phyloP scores from a whole-genome alignment of 306 rosid species.

The Cucurbita argyrosperma region DNA sequence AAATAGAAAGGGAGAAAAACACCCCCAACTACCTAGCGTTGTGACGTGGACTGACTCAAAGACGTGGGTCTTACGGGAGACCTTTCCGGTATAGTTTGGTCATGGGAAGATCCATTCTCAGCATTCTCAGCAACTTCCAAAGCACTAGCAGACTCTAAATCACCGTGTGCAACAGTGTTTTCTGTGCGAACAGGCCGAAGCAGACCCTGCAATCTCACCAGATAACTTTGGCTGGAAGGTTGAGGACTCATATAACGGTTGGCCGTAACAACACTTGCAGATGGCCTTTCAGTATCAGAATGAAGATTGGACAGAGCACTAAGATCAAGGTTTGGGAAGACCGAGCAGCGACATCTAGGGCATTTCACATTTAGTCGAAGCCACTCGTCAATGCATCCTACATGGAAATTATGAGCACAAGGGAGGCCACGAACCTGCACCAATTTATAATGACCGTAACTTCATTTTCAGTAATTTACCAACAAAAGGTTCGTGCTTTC shows the following conservation, averaged over 20 bases:
- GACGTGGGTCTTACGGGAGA: slow-evolving; percentile 18
- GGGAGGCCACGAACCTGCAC: slow-evolving; percentile 96
- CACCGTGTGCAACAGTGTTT: slow-evolving; percentile 33
- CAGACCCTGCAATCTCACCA: slow-evolving; percentile 70
- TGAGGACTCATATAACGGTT: slow-evolving; percentile 58
- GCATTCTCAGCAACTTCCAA: slow-evolving; percentile 53
- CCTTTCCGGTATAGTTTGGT: slow-evolving; percentile 18
- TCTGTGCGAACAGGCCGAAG: slow-evolving; percentile 57
- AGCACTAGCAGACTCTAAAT: slow-evolving; percentile 16
- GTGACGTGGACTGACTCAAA: slow-evolving; percentile 21
- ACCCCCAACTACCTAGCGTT: slow-evolving; percentile 23
- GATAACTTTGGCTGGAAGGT: slow-evolving; percentile 73
- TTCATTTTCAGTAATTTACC: not conserved
- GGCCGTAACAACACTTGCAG: slow-evolving; percentile 50
- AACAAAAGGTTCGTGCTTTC: not conserved
- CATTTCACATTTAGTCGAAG: slow-evolving; percentile 96
- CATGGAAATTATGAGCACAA: slow-evolving; percentile 96
- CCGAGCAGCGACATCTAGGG: slow-evolving; percentile 98
- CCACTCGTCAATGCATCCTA: slow-evolving; percentile 97
- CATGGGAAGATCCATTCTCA: slow-evolving; percentile 34
- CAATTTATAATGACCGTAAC: slow-evolving; percentile 10
- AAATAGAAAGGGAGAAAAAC: slow-evolving; percentile 8
- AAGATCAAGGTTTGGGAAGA: slow-evolving; percentile 97
- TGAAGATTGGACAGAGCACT: slow-evolving; percentile 92
- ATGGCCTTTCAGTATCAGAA: slow-evolving; percentile 62